These are phyloP conservation scores for Colletotrichum sp. DNA, from an alignment of 2,329 filamentous ascomycete genomes.

Conservation along the genomic window DNA sequence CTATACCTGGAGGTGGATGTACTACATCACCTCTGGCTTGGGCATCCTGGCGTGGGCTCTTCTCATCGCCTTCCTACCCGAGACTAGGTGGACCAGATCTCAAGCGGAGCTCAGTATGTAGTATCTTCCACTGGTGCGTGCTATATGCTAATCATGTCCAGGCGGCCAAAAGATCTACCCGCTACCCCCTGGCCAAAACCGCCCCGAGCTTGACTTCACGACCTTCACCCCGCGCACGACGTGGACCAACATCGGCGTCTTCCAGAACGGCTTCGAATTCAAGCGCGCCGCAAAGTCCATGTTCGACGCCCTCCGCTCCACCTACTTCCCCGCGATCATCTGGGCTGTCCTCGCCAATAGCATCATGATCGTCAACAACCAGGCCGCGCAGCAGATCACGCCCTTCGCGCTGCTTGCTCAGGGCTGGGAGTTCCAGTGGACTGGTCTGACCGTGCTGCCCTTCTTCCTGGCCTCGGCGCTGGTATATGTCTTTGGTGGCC, in stretches of 20 bases:
- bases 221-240: constrained; percentile 29
- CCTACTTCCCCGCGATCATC: constrained; percentile 36
- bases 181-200: constrained; percentile 28
- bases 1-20: constrained; percentile 38
- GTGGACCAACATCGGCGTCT: constrained; percentile 36
- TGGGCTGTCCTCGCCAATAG: constrained; percentile 36
- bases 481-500: constrained; percentile 30
- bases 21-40: constrained; percentile 34
- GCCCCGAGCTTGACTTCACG: constrained; percentile 31
- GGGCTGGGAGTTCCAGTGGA: constrained; percentile 33
- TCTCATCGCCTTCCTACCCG: constrained; percentile 36
- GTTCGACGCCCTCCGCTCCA: constrained; percentile 34
- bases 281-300: constrained; percentile 26
- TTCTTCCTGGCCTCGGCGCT: constrained; percentile 23
- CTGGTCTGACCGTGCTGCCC: constrained; percentile 31
- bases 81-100: constrained; percentile 37
- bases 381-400: constrained; percentile 29
- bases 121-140: fast-evolving
- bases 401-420: constrained; percentile 12
- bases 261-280: constrained; percentile 32
- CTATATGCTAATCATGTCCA: not conserved
- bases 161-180: constrained; percentile 23
- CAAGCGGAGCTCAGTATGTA: constrained; percentile 30
- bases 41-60: constrained; percentile 36
- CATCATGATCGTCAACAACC: constrained; percentile 32